These are phyloP conservation scores for Pseudozyma hubeiensis DNA, from an alignment of 1,284 basidiomycete species.

Conservation along the genomic window DNA sequence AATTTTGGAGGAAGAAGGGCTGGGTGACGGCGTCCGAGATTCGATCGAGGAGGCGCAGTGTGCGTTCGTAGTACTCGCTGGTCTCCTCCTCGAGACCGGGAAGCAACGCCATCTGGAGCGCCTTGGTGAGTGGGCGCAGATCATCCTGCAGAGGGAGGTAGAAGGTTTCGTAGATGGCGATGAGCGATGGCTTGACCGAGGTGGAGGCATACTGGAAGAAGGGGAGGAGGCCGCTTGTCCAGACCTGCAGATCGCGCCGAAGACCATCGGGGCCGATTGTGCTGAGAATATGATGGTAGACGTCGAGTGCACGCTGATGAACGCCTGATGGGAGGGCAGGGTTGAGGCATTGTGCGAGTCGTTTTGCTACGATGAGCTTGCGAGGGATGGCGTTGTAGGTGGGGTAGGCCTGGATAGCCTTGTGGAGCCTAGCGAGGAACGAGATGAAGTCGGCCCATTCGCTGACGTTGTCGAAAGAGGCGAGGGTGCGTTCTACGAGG, in stretches of 20 bases:
- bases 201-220: constrained; percentile 99
- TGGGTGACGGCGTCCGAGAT: constrained; percentile 78
- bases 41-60: constrained; percentile 82
- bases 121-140: constrained; percentile 89
- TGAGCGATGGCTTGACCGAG: constrained; percentile 71
- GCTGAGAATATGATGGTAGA: constrained; percentile 89
- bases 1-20: constrained; percentile 91
- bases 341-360: constrained; percentile 94
- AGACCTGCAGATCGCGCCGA: constrained; percentile 86
- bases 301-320: constrained; percentile 93
- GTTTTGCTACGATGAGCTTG: constrained; percentile 93
- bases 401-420: constrained; percentile 90
- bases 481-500: constrained; percentile 90
- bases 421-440: constrained; percentile 92
- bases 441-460: constrained; percentile 99
- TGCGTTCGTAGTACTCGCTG: constrained; percentile 85
- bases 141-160: constrained; percentile 86
- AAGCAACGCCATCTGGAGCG: constrained; percentile 89
- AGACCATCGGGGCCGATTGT: constrained; percentile 90
- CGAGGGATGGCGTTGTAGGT: constrained; percentile 94
- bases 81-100: constrained; percentile 72
- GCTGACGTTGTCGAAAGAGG: constrained; percentile 93
- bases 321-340: constrained; percentile 96
- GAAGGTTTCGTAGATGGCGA: constrained; percentile 58
- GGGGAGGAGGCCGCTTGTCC: constrained; percentile 96